Evolutionary conservation across 2,329 filamentous ascomycete genomes (phyloP).

Genomic region (Neospermospora avenae): DNA sequence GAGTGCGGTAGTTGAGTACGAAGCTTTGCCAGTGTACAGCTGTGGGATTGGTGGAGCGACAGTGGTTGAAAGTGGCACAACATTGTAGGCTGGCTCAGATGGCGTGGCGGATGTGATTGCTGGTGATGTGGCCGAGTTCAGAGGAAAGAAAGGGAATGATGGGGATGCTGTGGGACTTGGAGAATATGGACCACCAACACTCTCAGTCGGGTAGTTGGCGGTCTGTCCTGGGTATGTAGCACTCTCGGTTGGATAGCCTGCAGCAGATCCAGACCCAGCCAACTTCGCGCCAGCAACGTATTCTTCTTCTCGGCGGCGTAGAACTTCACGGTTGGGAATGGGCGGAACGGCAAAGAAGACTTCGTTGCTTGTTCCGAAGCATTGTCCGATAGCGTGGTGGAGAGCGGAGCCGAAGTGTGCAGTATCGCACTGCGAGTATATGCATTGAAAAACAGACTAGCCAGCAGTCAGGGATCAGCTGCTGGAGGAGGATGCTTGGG

Average conservation of each 20-base stretch:
- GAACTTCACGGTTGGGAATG: constrained; percentile 30
- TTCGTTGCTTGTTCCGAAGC: constrained; percentile 25
- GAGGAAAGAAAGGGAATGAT: constrained; percentile 9
- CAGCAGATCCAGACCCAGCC: constrained; percentile 23
- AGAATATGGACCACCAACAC: constrained; percentile 11
- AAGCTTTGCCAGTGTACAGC: constrained; percentile 11
- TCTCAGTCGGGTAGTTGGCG: constrained; percentile 7
- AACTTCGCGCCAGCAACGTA: constrained; percentile 25
- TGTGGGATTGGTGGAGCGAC: neutral
- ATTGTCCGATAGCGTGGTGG: constrained; percentile 34
- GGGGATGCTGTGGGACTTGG: constrained; percentile 12
- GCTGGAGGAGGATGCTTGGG: neutral
- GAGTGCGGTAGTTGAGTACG: neutral
- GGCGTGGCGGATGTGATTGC: constrained; percentile 14
- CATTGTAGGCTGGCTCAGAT: constrained; percentile 10
- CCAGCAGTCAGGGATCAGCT: neutral
- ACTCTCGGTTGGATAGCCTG: constrained; percentile 18
- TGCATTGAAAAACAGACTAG: constrained; percentile 37
- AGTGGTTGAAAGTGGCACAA: constrained; percentile 10
- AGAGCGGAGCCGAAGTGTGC: constrained; percentile 35
- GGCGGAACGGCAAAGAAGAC: constrained; percentile 23
- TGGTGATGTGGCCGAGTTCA: constrained; percentile 6
- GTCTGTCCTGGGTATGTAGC: constrained; percentile 11
- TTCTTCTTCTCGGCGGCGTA: constrained; percentile 32
- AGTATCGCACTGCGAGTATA: constrained; percentile 39